Percentiles rank a stretch among this genome's conserved stretches.
Evolutionary conservation across 371 early-diverging fungal species (phyloP).

Genomic region (Mortierella sp.): DNA sequence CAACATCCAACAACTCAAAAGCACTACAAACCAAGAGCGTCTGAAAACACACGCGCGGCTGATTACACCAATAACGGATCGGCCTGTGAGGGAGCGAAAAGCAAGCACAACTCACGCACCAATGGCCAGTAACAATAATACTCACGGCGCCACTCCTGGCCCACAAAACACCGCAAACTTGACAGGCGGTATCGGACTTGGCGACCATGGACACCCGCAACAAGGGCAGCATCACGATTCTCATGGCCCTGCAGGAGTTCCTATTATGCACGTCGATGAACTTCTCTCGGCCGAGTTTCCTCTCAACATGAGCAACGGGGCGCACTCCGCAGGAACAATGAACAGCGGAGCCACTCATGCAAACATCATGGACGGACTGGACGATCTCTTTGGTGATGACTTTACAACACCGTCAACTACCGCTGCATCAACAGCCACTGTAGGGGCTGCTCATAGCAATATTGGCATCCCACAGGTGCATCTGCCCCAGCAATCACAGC

Average conservation of each 20-base stretch:
- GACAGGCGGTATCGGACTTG: constrained; percentile 11
- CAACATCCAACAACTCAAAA: neutral
- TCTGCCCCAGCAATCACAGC: constrained; percentile 5
- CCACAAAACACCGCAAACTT: neutral
- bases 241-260: constrained; percentile 31
- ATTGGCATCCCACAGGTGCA: neutral
- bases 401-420: constrained; percentile 19
- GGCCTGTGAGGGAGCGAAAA: neutral
- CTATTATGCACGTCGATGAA: constrained; percentile 52
- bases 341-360: constrained; percentile 28
- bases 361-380: constrained; percentile 52
- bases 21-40: neutral
- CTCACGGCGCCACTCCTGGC: constrained; percentile 11
- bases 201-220: constrained; percentile 12
- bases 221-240: constrained; percentile 22
- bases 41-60: neutral
- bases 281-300: constrained; percentile 52
- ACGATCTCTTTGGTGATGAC: constrained; percentile 53
- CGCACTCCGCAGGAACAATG: constrained; percentile 23
- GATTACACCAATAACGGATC: neutral
- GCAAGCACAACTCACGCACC: neutral
- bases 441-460: neutral
- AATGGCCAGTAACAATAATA: constrained; percentile 33
- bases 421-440: neutral
- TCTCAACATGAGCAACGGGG: constrained; percentile 34